Base-by-base conservation (phyloP, 1,139 yeast genomes). In the Protomyces pachydermus region DNA sequence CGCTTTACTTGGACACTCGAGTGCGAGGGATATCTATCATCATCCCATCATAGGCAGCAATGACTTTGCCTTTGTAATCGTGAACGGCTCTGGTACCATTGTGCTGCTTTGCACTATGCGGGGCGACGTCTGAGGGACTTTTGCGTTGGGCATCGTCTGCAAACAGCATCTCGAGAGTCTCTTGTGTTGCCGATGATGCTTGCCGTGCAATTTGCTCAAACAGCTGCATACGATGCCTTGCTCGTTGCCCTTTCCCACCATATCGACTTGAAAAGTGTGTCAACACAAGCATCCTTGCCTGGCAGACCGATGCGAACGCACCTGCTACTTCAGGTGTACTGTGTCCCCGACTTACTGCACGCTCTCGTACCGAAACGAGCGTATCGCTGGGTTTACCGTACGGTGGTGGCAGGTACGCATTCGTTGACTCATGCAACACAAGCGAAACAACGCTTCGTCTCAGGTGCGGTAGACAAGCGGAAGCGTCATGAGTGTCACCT, bases 251-350 rank as follows among this genome's bases (percentile, higher is more conserved):
- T 25, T 48, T 60, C 9, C 48, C 65, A n/a, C 65, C 60, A 37
- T 61, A 61, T 1, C 65, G 60, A 16, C 61, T 54, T 25, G 61
- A 55, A 52, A 61, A 61, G 28, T 61, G 65, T 3, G 56, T 55
- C 45, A 61, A 51, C 3, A 54, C 52, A 20, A 61, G 56, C 9
- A 32, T 35, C 25, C 55, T 34, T 9, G 56, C 53, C 3, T 45
- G 42, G 12, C 52, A 32, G 18, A n/a, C 20, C 14, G 54, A n/a
- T 23, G 65, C 65, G 2, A 61, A 55, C 12, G 60, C 65, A 4
- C 65, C 65, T 9, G 65, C 65, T 56, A 61, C 38, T 14, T 61
- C 61, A 39, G 65, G 65, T 20, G 65, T 61, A 35, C 61, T 55
- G 34, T 61, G 65, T 1, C 65, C 65, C 5, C 57, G 60, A 14